A percentile compares a stretch with the other conserved stretches of the same genome.
phyloP scores from a whole-genome alignment of 23 red algal species.

The Chondrus crispus region DNA sequence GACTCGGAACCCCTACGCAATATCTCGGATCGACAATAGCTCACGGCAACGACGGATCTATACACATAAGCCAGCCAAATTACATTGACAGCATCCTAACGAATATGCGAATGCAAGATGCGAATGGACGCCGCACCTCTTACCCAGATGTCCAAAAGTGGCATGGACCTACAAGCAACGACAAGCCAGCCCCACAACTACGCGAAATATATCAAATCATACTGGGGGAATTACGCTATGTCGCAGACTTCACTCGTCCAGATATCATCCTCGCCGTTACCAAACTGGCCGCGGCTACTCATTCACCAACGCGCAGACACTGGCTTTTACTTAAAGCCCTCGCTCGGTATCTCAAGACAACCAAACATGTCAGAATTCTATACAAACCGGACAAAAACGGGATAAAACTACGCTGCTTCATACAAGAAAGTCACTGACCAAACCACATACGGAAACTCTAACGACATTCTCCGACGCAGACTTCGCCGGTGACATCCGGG shows the following conservation, averaged over 20 bases:
- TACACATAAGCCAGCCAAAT: background rate
- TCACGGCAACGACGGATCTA: background rate
- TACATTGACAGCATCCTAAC: background rate
- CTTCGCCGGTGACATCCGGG: background rate
- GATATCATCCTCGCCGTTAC: constrained; percentile 2
- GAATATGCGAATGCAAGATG: background rate
- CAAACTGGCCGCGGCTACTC: background rate
- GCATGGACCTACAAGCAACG: background rate
- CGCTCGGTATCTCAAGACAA: background rate
- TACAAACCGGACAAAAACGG: background rate
- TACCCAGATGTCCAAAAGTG: background rate
- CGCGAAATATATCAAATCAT: background rate
- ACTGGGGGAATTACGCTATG: constrained; percentile 2
- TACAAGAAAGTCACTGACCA: no score
- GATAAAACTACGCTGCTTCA: no score
- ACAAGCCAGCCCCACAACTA: background rate
- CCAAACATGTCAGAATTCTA: background rate
- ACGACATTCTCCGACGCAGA: constrained; percentile 5
- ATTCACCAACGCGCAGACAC: background rate
- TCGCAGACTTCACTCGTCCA: constrained; percentile 13
- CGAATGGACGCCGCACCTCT: background rate
- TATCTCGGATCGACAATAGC: background rate
- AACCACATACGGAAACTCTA: background rate
- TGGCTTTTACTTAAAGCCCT: background rate
- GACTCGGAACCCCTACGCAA: background rate